Evolutionary conservation across 2,329 filamentous ascomycete genomes (phyloP).

Genomic region (Clonostachys chloroleuca): DNA sequence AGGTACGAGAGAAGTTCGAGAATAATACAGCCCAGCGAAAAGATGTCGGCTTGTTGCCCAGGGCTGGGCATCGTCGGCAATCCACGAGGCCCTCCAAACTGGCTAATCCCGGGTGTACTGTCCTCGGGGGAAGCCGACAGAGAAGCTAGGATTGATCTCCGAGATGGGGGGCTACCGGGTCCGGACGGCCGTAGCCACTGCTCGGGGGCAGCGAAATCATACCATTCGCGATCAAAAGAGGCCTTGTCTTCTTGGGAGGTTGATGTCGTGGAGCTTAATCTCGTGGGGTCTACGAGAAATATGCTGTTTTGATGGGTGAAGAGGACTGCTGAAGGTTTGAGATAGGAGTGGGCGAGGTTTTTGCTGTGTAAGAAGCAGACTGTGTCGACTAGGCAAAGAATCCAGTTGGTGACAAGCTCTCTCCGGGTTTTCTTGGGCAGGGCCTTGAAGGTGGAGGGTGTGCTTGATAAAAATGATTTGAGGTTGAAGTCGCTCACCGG

Average conservation of each 20-base stretch:
- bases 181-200: slow-evolving; percentile 42
- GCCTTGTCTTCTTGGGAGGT: slow-evolving; percentile 36
- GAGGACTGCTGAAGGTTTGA: slow-evolving; percentile 67
- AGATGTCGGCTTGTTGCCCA: slow-evolving; percentile 60
- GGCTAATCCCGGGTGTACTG: slow-evolving; percentile 14
- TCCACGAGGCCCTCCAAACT: slow-evolving; percentile 6
- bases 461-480: slow-evolving; percentile 61
- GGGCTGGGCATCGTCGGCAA: slow-evolving; percentile 24
- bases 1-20: slow-evolving; percentile 68
- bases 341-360: slow-evolving; percentile 61
- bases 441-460: slow-evolving; percentile 57
- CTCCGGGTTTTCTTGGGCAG: slow-evolving; percentile 56
- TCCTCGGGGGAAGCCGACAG: slow-evolving; percentile 26
- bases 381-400: slow-evolving; percentile 68
- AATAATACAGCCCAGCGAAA: slow-evolving; percentile 69
- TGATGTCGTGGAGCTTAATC: slow-evolving; percentile 36
- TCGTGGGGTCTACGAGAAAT: slow-evolving; percentile 60
- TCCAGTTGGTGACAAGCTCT: slow-evolving; percentile 64
- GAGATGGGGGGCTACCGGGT: slow-evolving; percentile 23
- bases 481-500: slow-evolving; percentile 64
- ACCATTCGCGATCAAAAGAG: slow-evolving; percentile 62
- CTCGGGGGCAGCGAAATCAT: slow-evolving; percentile 72
- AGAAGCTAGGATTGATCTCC: slow-evolving; percentile 19
- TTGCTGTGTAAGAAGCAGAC: slow-evolving; percentile 63
- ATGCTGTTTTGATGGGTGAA: slow-evolving; percentile 62